Conservation (phyloP, 164 flowering plant species). For the Euptelea pleiosperma region DNA sequence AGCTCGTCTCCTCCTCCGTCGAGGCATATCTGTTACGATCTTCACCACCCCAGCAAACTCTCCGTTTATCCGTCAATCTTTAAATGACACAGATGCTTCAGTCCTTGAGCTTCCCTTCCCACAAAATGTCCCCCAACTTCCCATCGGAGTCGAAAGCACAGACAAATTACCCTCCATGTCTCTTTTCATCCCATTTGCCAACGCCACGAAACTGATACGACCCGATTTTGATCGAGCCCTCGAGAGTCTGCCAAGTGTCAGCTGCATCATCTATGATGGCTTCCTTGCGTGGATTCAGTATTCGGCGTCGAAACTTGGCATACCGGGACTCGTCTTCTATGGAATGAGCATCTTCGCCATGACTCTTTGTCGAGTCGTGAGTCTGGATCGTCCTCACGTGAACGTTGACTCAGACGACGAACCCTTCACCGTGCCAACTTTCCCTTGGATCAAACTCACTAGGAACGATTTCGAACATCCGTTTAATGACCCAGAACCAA, state of each 20-base stretch:
- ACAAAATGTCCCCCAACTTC: neutral
- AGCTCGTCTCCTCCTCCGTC: constrained; percentile 14
- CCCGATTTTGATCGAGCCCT: constrained; percentile 6
- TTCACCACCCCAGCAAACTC: constrained; percentile 14
- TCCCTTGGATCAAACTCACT: constrained; percentile 38
- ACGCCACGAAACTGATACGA: constrained; percentile 11
- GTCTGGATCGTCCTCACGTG: neutral
- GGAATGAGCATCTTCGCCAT: constrained; percentile 29
- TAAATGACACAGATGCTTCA: neutral
- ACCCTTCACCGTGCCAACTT: constrained; percentile 21
- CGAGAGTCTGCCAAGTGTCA: neutral
- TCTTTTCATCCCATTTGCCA: constrained; percentile 9
- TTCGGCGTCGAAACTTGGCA: constrained; percentile 31
- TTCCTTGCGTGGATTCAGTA: constrained; percentile 45
- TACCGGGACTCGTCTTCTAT: constrained; percentile 31
- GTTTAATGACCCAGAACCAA: neutral
- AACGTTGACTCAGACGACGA: constrained; percentile 22
- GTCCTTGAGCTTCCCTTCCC: constrained; percentile 12
- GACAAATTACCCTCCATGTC: constrained; percentile 13
- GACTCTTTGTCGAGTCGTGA: neutral
- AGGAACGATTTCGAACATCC: constrained; percentile 23
- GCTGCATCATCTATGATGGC: constrained; percentile 22
- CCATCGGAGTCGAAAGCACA: neutral
- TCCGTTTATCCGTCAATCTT: constrained; percentile 2
- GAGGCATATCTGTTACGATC: constrained; percentile 8